A percentile compares a stretch with the other conserved stretches of the same genome.
These are phyloP conservation scores for Volutella citrinella DNA, from an alignment of 2,329 filamentous ascomycete genomes.

Conservation along the genomic window DNA sequence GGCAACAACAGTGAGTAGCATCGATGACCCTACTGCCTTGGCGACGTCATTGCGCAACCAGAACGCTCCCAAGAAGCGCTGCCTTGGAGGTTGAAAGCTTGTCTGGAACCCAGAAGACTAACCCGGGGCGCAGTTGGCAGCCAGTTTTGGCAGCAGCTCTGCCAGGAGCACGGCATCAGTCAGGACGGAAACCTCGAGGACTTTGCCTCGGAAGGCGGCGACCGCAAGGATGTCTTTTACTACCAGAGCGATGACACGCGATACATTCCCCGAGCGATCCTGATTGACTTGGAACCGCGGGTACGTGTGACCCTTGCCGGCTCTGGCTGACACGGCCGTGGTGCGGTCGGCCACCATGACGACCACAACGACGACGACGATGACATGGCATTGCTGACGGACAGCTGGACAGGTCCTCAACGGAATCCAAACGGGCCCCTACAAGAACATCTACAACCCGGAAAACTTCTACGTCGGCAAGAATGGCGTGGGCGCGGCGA, in stretches of 20 bases:
- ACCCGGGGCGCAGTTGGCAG: constrained; percentile 73
- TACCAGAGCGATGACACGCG: constrained; percentile 98
- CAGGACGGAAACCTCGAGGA: constrained; percentile 96
- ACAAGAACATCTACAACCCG: constrained; percentile 98
- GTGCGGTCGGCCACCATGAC: not conserved
- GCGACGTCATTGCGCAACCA: no score
- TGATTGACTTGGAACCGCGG: constrained; percentile 91
- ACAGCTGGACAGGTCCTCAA: constrained; percentile 68
- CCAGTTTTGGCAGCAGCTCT: constrained; percentile 99
- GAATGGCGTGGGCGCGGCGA: constrained; percentile 88
- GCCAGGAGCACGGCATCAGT: constrained; percentile 96
- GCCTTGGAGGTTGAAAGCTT: no score
- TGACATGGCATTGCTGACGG: constrained; percentile 11
- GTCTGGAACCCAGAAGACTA: no score
- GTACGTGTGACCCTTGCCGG: constrained; percentile 53
- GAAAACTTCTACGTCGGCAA: constrained; percentile 99
- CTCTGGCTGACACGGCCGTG: no score
- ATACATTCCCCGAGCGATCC: constrained; percentile 94
- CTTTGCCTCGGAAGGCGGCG: constrained; percentile 95
- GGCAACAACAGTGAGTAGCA: constrained; percentile 89
- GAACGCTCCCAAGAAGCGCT: constrained; percentile 5
- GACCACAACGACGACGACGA: no score
- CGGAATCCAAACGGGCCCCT: constrained; percentile 86
- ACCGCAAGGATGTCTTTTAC: constrained; percentile 99
- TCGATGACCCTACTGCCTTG: constrained; percentile 8